Evolutionary conservation across 805 yeast genomes (phyloP), one percentile per base, ranked within the genome.

Genomic region (Candida peoriensis): DNA sequence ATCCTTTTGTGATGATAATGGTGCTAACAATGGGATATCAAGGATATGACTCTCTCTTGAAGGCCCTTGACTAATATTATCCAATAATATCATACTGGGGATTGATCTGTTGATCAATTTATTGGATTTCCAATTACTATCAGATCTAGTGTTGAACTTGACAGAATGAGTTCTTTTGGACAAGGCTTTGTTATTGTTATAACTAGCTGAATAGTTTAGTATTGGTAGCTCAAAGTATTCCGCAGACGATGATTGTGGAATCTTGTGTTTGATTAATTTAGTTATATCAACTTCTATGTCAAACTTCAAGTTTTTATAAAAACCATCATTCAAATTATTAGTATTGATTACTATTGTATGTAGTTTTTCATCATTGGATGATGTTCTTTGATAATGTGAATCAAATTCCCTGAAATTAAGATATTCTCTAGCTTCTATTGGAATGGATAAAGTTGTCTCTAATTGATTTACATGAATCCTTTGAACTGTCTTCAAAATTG

Each of bases 1-100:
- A 43, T 67, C 66, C 27, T 57, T 57, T 25, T 57, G 48, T 3
- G 68, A 52, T 3, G 70, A 55, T 20, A 63, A 42, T 12, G 57
- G 59, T n/a, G 59, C 54, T 8, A 54, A 30, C 21, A 56, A 33
- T 6, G 62, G 60, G 16, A 56, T 50, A 28, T 55, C 55, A 12
- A 53, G 28, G 28, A 32, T 44, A 13, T 35, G 36, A 2, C 34
- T 24, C 13, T 33, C 34, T 7, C 30, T n/a, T 4, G 15, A 4
- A 15, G 28, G 4, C 31, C 28, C 17, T 34, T 39, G 8, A 29
- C 20, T 21, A 43, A 41, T 4, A 3, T 6, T 5, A 3, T 7
- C 11, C 13, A 19, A 25, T 15, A 38, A 31, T 17, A 23, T 12
- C 20, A 33, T 6, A 2, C 20, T 23, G 16, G 26, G 12, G n/a